A percentile compares a stretch with the other conserved stretches of the same genome.
Evolutionary conservation across 2,329 filamentous ascomycete species (phyloP).

Genomic region (Pseudogymnoascus sp.): DNA sequence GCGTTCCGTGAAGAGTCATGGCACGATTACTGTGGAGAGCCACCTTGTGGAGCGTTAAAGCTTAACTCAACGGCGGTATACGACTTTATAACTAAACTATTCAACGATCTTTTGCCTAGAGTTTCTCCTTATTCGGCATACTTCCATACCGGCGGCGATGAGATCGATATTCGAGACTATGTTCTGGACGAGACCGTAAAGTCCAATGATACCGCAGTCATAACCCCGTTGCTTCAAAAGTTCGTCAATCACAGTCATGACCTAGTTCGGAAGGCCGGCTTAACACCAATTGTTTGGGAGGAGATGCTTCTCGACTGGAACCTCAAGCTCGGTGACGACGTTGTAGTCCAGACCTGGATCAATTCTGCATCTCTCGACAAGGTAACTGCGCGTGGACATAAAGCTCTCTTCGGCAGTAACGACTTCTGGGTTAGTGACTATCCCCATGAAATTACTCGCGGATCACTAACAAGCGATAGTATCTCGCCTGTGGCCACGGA

Average conservation of each 20-base stretch:
- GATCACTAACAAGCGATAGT: constrained; percentile 38
- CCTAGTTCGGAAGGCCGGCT: constrained; percentile 52
- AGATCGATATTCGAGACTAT: constrained; percentile 72
- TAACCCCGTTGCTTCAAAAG: constrained; percentile 68
- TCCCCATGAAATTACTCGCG: not conserved
- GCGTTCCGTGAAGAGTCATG: constrained; percentile 53
- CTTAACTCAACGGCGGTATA: constrained; percentile 66
- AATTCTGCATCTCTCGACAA: constrained; percentile 52
- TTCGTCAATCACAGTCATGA: constrained; percentile 66
- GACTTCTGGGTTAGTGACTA: constrained; percentile 59
- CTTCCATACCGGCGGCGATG: constrained; percentile 84
- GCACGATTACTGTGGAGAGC: constrained; percentile 51
- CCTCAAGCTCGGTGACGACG: constrained; percentile 59
- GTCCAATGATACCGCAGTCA: constrained; percentile 54
- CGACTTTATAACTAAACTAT: constrained; percentile 62
- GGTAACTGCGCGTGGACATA: constrained; percentile 55
- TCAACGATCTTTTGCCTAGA: constrained; percentile 69
- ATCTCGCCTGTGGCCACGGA: constrained; percentile 76
- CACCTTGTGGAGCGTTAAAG: constrained; percentile 63
- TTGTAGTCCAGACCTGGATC: constrained; percentile 74
- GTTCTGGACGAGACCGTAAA: constrained; percentile 63
- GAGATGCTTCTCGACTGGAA: constrained; percentile 78
- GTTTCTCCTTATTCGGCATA: constrained; percentile 59
- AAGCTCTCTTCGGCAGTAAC: constrained; percentile 68
- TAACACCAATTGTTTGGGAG: constrained; percentile 79